Evolutionary conservation across 495 filamentous ascomycete species (phyloP).

Genomic region (Xylona heveae): DNA sequence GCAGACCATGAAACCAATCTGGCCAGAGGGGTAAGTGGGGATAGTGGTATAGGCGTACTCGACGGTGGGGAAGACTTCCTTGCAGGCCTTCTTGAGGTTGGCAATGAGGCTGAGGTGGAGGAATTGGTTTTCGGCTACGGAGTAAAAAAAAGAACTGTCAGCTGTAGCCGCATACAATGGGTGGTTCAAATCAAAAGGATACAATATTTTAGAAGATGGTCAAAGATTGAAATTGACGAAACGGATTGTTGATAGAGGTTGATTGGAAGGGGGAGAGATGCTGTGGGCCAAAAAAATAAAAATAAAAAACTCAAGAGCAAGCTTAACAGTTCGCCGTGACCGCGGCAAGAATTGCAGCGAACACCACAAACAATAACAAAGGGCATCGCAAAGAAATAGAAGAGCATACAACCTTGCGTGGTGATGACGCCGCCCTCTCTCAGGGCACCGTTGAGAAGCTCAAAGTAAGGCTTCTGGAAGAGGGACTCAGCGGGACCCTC

Average conservation of each 20-base stretch:
- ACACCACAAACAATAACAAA: slow-evolving; percentile 4
- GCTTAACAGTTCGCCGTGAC: slow-evolving; percentile 7
- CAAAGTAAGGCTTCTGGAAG: slow-evolving; percentile 98
- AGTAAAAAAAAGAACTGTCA: too few relatives aligned
- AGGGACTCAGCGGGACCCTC: slow-evolving; percentile 89
- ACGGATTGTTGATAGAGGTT: too few relatives aligned
- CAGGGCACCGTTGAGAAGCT: slow-evolving; percentile 72
- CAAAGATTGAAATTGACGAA: too few relatives aligned
- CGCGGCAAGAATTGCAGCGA: slow-evolving; percentile 7
- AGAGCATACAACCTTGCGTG: slow-evolving; percentile 99
- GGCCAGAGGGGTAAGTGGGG: slow-evolving; percentile 95
- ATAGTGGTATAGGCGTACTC: slow-evolving; percentile 99
- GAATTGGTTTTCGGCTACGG: slow-evolving; percentile 93
- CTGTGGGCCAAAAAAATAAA: slow-evolving; percentile 8
- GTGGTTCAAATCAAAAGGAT: too few relatives aligned
- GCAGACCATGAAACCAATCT: slow-evolving; percentile 99
- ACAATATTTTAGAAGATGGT: too few relatives aligned
- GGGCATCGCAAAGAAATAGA: slow-evolving; percentile 25
- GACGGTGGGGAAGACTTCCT: slow-evolving; percentile 88
- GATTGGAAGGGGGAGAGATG: too few relatives aligned
- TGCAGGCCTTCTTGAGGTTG: slow-evolving; percentile 85
- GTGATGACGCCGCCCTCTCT: slow-evolving; percentile 95
- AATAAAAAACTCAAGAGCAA: slow-evolving; percentile 8
- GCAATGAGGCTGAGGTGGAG: slow-evolving; percentile 82
- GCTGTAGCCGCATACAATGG: too few relatives aligned